These are phyloP conservation scores for Scleromitrula shiraiana DNA, from an alignment of 2,329 filamentous ascomycete species.

Conservation along the genomic window DNA sequence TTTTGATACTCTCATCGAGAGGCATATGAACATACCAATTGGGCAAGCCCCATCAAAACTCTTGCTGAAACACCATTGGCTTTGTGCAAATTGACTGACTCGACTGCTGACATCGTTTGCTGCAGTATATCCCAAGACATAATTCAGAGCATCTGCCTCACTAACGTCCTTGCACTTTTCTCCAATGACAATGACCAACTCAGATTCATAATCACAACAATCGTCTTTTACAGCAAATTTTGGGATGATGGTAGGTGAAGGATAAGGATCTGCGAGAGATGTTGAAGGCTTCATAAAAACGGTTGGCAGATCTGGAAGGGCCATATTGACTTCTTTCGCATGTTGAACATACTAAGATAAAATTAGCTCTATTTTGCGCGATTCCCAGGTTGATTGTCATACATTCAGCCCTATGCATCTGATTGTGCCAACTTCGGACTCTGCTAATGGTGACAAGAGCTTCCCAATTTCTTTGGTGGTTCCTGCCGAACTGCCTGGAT, in stretches of 20 bases:
- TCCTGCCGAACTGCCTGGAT: constrained; percentile 43
- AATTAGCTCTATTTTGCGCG: background rate
- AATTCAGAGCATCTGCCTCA: constrained; percentile 39
- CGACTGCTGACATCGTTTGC: constrained; percentile 49
- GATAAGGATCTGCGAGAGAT: constrained; percentile 23
- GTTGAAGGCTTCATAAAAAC: constrained; percentile 26
- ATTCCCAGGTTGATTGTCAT: constrained; percentile 12
- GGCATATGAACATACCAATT: constrained; percentile 30
- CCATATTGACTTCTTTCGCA: constrained; percentile 38
- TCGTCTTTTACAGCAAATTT: constrained; percentile 37
- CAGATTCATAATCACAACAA: constrained; percentile 42
- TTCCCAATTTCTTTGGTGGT: constrained; percentile 36
- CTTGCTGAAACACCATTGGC: constrained; percentile 44
- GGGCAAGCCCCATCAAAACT: constrained; percentile 43
- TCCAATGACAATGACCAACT: constrained; percentile 42
- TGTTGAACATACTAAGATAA: constrained; percentile 36
- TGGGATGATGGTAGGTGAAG: constrained; percentile 36
- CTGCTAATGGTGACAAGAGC: constrained; percentile 37
- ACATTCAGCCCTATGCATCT: constrained; percentile 45
- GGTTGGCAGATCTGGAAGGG: constrained; percentile 36
- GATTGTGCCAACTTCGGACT: constrained; percentile 38
- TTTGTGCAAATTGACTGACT: constrained; percentile 40
- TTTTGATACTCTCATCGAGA: background rate
- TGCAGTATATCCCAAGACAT: constrained; percentile 48
- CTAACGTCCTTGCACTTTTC: constrained; percentile 40